Evolutionary conservation across 2,329 filamentous ascomycete genomes (phyloP).

Genomic region (Aspergillus melleus): DNA sequence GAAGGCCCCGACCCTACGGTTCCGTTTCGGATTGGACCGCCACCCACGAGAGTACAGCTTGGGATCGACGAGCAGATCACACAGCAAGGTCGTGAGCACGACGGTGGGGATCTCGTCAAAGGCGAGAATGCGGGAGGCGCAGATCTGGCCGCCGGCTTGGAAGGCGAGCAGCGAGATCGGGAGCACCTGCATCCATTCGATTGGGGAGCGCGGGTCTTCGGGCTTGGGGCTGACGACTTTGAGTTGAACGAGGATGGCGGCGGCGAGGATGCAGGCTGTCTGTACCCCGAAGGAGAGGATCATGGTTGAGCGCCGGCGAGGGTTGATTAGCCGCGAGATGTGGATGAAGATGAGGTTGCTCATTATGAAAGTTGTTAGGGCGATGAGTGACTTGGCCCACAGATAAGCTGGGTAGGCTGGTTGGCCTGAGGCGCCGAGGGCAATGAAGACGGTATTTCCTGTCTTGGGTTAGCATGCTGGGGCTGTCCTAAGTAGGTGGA

Average conservation of each 20-base stretch:
- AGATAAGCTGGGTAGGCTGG: conserved; percentile 41
- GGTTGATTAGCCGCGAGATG: conserved; percentile 30
- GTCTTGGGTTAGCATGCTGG: not conserved
- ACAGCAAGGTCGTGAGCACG: conserved; percentile 42
- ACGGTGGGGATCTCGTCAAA: conserved; percentile 45
- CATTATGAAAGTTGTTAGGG: conserved; percentile 39
- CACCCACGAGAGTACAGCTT: conserved; percentile 20
- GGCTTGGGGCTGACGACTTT: conserved; percentile 32
- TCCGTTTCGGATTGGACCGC: conserved; percentile 32
- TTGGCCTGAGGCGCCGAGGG: conserved; percentile 43
- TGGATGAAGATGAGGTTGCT: conserved; percentile 43
- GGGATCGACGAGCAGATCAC: conserved; percentile 41
- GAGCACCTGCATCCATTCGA: conserved; percentile 38
- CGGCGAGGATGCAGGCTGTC: conserved; percentile 33
- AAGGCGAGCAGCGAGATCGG: conserved; percentile 43
- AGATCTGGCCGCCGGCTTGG: conserved; percentile 43
- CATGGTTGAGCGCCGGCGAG: conserved; percentile 40
- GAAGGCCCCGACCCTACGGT: conserved; percentile 38
- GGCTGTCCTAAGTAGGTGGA: no score
- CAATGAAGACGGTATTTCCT: conserved; percentile 48
- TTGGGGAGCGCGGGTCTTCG: conserved; percentile 30
- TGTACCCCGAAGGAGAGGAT: conserved; percentile 43
- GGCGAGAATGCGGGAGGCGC: conserved; percentile 36
- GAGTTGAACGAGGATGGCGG: conserved; percentile 37
- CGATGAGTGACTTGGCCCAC: conserved; percentile 45